phyloP scores from a whole-genome alignment of 306 rosid species.

The Lathyrus sativus region DNA sequence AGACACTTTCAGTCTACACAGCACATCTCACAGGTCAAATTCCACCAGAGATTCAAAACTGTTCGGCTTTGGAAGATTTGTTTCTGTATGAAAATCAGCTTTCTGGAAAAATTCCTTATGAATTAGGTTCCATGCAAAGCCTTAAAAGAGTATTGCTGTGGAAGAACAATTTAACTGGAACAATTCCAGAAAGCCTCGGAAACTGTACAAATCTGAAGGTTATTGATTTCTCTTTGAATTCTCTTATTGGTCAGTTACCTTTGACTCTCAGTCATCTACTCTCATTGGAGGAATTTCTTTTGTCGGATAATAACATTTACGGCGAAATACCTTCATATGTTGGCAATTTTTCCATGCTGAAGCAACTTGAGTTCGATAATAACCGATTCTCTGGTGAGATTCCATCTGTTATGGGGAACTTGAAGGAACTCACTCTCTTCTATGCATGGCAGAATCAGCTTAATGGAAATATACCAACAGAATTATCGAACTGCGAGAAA shows the following conservation, averaged over 20 bases:
- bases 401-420: slow-evolving; percentile 71
- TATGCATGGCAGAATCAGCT: slow-evolving; percentile 93
- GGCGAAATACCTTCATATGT: slow-evolving; percentile 72
- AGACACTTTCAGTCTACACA: slow-evolving; percentile 79
- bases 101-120: slow-evolving; percentile 71
- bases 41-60: slow-evolving; percentile 79
- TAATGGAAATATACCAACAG: slow-evolving; percentile 72
- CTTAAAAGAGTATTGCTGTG: slow-evolving; percentile 72
- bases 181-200: slow-evolving; percentile 68
- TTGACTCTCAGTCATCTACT: slow-evolving; percentile 53
- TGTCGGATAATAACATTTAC: slow-evolving; percentile 68
- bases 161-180: slow-evolving; percentile 79
- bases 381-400: slow-evolving; percentile 76
- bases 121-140: slow-evolving; percentile 64
- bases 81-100: slow-evolving; percentile 84
- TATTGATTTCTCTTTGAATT: slow-evolving; percentile 83
- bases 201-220: slow-evolving; percentile 67
- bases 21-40: slow-evolving; percentile 79
- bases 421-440: slow-evolving; percentile 77
- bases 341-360: slow-evolving; percentile 75
- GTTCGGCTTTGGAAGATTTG: slow-evolving; percentile 73
- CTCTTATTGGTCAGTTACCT: slow-evolving; percentile 71
- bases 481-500: slow-evolving; percentile 73
- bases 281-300: slow-evolving; percentile 72
- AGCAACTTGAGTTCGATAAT: slow-evolving; percentile 89